These are phyloP conservation scores for Spathaspora arborariae DNA, from an alignment of 805 yeast species.

Conservation along the genomic window DNA sequence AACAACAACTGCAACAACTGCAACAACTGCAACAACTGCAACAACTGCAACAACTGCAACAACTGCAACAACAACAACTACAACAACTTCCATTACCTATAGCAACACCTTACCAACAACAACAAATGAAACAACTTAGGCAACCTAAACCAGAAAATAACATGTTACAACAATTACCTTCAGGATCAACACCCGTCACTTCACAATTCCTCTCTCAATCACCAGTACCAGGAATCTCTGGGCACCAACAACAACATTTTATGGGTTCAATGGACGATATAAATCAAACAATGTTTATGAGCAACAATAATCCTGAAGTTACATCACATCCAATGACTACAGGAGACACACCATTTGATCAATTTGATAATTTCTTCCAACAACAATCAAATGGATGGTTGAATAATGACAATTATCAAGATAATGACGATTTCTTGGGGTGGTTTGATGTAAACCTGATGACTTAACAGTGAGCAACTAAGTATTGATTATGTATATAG, in stretches of 20 bases:
- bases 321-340: constrained; percentile 1
- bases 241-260: neutral
- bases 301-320: neutral
- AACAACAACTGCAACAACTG: neutral
- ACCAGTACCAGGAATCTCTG: neutral
- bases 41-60: neutral
- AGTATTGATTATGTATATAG: neutral
- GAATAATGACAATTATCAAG: constrained; percentile 52
- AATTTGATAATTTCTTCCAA: constrained; percentile 57
- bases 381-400: constrained; percentile 85
- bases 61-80: constrained; percentile 7
- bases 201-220: constrained; percentile 9
- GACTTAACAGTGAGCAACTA: constrained; percentile 11
- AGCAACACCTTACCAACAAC: neutral
- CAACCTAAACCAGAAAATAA: constrained; percentile 6
- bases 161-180: constrained; percentile 3
- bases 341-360: constrained; percentile 3
- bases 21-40: neutral
- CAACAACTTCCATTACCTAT: constrained; percentile 1
- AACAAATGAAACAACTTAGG: neutral
- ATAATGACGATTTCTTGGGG: constrained; percentile 80
- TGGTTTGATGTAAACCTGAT: constrained; percentile 78
- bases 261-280: constrained; percentile 2
- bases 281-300: neutral
- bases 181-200: constrained; percentile 1